Evolutionary conservation across 176 grass and related monocot species (phyloP), one percentile per base, ranked within the genome.

Genomic region (Cocos nucifera): DNA sequence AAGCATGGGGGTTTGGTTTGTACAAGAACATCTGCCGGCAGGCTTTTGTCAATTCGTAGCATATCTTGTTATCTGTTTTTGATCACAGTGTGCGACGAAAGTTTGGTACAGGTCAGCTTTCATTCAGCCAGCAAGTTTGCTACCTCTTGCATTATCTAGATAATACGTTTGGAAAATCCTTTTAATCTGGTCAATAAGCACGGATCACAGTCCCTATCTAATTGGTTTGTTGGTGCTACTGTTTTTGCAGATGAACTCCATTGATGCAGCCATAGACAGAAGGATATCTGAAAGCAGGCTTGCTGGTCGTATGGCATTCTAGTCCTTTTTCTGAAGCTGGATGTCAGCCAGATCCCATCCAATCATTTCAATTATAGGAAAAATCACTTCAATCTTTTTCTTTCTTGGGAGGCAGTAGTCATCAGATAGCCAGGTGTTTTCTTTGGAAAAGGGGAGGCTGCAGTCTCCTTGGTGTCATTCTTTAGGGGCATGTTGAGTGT

Each of bases 31-130:
- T 79, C 82, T 79, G 82, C 80, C 70, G 58, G 76, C 78, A 83
- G 78, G 76, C 76, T 74, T 83, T 83, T 77, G 76, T 74, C 73
- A 86, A 65, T 77, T 85, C 16, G 19, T 90, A 90, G 77, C 76
- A 71, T 86, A 64, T 90, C 72, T 87, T 87, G 75, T 86, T 77
- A 70, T 77, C 81, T 90, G 73, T 82, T 79, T 89, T 89, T 92
- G 84, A 78, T 71, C 81, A 66, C 75, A 88, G 73, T 85, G 66
- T 78, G 76, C 70, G 23, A 66, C 76, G 79, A 75, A 51, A 81
- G 77, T 82, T 44, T 83, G 80, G 74, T 80, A 63, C 93, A 98
- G 93, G 93, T 98, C 84, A 98, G 93, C 87, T 85, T 98, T 86
- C 59, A 82, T 72, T 83, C 63, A 83, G 75, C 57, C 81, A 71